Evolutionary conservation across 495 filamentous ascomycete species (phyloP).

Genomic region (Penicillium mononematosum): DNA sequence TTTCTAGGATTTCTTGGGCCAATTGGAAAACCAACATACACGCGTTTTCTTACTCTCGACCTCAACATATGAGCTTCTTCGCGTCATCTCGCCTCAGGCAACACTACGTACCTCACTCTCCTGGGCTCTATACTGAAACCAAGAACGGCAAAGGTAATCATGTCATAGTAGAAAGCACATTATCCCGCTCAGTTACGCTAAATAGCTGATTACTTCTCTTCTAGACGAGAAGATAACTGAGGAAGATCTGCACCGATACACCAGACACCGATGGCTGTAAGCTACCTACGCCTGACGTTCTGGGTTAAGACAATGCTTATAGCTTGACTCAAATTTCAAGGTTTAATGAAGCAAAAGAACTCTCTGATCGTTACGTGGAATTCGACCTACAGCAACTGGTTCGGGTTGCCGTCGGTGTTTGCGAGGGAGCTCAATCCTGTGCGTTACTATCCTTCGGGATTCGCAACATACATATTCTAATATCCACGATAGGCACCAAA

Average conservation of each 20-base stretch:
- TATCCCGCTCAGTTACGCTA: neutral
- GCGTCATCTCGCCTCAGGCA: neutral
- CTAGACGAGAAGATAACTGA: neutral
- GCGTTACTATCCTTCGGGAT: too few relatives aligned
- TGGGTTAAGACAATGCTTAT: too few relatives aligned
- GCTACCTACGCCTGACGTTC: too few relatives aligned
- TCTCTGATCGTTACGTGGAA: too few relatives aligned
- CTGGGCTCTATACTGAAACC: neutral
- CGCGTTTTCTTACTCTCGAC: neutral
- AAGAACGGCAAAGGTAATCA: neutral
- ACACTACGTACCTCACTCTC: neutral
- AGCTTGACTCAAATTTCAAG: too few relatives aligned
- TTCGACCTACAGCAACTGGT: too few relatives aligned
- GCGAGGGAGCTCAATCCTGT: too few relatives aligned
- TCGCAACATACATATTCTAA: too few relatives aligned
- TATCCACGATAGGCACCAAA: too few relatives aligned
- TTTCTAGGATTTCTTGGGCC: neutral
- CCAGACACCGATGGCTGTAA: too few relatives aligned
- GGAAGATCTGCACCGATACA: neutral
- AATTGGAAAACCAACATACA: neutral
- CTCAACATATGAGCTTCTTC: neutral
- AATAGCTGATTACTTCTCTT: neutral
- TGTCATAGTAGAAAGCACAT: neutral
- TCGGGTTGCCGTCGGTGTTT: too few relatives aligned
- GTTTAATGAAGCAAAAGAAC: too few relatives aligned